Conservation (phyloP, 176 grass and related monocot species). For the Cymbopogon citratus region DNA sequence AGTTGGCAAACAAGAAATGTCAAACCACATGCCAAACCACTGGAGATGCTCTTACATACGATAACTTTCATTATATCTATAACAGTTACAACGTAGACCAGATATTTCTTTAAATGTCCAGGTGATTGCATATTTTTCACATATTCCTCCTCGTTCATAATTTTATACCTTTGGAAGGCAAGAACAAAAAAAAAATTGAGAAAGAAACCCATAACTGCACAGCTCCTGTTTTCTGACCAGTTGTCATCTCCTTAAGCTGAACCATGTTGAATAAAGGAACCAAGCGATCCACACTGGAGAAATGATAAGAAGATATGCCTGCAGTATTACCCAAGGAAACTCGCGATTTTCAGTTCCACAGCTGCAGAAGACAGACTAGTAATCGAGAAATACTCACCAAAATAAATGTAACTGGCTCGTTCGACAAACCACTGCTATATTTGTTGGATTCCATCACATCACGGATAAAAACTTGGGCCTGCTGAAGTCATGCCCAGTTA, state of each 20-base stretch:
- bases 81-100: background rate
- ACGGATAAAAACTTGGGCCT: slow-evolving; percentile 43
- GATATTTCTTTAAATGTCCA: background rate
- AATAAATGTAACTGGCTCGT: slow-evolving; percentile 26
- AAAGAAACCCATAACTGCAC: background rate
- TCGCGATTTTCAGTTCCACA: background rate
- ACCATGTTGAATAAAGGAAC: slow-evolving; percentile 28
- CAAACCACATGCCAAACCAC: too few relatives aligned
- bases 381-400: slow-evolving; percentile 29
- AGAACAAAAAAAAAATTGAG: background rate
- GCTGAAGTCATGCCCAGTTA: slow-evolving; percentile 12
- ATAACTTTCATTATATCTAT: background rate
- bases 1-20: too few relatives aligned
- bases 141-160: background rate
- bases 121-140: background rate
- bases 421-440: slow-evolving; percentile 37
- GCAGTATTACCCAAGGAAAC: slow-evolving; percentile 4
- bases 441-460: slow-evolving; percentile 43
- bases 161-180: background rate
- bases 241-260: slow-evolving; percentile 27
- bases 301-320: slow-evolving; percentile 39
- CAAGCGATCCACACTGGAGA: slow-evolving; percentile 30
- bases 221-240: background rate
- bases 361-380: background rate
- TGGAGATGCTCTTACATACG: too few relatives aligned